Base-by-base conservation (phyloP, 2,329 filamentous ascomycete species). In the Akanthomyces dipterigenus region DNA sequence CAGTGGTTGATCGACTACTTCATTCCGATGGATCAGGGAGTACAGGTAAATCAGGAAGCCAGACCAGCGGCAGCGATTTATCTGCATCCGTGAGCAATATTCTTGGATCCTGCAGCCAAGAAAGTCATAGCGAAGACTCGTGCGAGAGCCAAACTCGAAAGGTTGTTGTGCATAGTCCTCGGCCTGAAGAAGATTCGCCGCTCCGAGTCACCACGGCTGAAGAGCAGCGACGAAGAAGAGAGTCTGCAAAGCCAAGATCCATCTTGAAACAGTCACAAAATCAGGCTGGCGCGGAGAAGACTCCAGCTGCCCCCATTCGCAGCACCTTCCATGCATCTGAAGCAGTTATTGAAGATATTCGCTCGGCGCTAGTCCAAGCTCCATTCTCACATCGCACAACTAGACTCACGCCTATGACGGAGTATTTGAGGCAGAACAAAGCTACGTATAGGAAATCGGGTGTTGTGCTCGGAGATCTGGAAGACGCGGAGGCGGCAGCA, bases 221-320 rank as follows among this genome's bases (percentile, higher is more conserved):
- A 51, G 75, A 77, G 63, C 72, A 76, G 62, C 64, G 66, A 14
- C 69, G 70, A 24, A 70, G 75, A 31, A 68, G 75, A 38, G 71
- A 69, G 54, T 66, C 66, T 3, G 63, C 46, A 5, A 63, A 65
- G 16, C 70, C 72, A 6, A 71, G 70, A 1, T 72, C 75, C 1
- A 77, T 77, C 28, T 55, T 77, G 34, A 76, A 74, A 48, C 28
- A 31, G n/a, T 36, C 31, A 60, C n/a, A 63, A 60, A 9, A 38
- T 53, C 50, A 36, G 57, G n/a, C 61, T 63, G 2, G 26, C 12
- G 31, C 5, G 36, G 24, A n/a, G 1, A 48, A 48, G 22, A 12
- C 12, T 16, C 26, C n/a, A 16, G 20, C 22, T 31, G 8, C 34
- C 26, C 46, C 26, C 3, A 16, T 22, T 26, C 26, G 54, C 46